Evolutionary conservation across 192 early-diverging fungal genomes (phyloP), one percentile per base, ranked within the genome.

Genomic region (Linnemannia hyalina): DNA sequence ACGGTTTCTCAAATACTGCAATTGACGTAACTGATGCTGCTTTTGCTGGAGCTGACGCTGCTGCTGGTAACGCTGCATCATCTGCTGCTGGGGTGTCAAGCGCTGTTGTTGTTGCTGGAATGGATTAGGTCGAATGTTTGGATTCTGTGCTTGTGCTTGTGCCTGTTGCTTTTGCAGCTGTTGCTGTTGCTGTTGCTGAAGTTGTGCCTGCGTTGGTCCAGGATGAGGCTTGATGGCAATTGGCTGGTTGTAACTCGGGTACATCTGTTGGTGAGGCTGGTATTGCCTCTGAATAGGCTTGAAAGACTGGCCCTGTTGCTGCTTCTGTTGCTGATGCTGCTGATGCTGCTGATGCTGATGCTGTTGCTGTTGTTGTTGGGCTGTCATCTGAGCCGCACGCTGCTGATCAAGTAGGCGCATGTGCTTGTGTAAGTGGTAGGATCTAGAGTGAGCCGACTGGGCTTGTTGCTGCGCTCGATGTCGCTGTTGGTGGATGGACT

Each of bases 401-500:
- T 81, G 78, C 36, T 86, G 84, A 26, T 86, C 84, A n/a, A 86
- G 60, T 75, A 86, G 74, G 0, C 79, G 79, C 84, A 86, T 86
- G 32, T 86, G 84, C 75, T 86, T 86, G 38, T 81, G 84, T 6
- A 86, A 76, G 70, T 86, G 84, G 63, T 86, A 86, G 0, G 84
- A 86, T 23, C 84, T 75, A 7, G 84, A 86, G 16, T 86, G 75
- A 74, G 74, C 84, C 20, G 84, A 86, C 49, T 86, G 84, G 11
- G 84, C 84, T 73, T 81, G 84, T 26, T 86, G 84, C n/a, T 86
- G 84, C 3, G 84, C 84, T 41, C 84, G 75, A 46, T 86, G 84
- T 35, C 80, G 78, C 40, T 77, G 84, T 20, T 86, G 84, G 55
- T 86, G 84, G 18, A 77, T 71, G 8, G 78, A 80, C 23, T 73